These are phyloP conservation scores for Oleoguttula mirabilis DNA, from an alignment of 495 filamentous ascomycete genomes.

Conservation along the genomic window DNA sequence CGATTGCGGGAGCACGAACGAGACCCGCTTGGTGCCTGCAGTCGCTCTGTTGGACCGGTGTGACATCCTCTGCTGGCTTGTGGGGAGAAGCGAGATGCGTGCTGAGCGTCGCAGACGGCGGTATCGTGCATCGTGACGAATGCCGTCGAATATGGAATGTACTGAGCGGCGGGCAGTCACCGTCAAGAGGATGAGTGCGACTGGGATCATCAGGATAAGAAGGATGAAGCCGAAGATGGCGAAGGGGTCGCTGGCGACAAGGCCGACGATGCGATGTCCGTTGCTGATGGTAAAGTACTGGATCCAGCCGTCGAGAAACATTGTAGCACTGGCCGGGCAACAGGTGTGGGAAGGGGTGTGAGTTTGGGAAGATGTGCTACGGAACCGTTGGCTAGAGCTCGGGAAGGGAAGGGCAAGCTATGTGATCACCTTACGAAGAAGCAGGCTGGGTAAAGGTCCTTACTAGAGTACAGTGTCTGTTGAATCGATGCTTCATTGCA, in stretches of 20 bases:
- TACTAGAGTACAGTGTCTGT: too few relatives aligned
- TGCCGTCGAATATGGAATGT: constrained; percentile 4
- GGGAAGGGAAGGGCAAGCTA: too few relatives aligned
- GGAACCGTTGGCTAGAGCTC: too few relatives aligned
- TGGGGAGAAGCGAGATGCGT: neutral
- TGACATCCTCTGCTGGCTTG: neutral
- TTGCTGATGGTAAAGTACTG: constrained; percentile 1
- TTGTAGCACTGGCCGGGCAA: too few relatives aligned
- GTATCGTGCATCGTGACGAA: neutral
- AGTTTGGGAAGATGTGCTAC: too few relatives aligned
- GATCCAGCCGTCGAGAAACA: constrained; percentile 8
- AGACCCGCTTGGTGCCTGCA: neutral
- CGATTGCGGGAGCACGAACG: too few relatives aligned
- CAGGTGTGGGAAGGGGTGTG: too few relatives aligned
- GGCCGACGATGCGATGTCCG: constrained; percentile 4
- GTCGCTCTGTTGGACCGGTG: neutral
- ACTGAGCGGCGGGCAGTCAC: constrained; percentile 5
- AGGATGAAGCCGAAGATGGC: constrained; percentile 8
- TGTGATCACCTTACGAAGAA: too few relatives aligned
- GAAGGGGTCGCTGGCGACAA: constrained; percentile 8
- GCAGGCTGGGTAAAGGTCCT: too few relatives aligned
- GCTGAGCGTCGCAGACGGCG: neutral
- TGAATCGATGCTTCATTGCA: too few relatives aligned
- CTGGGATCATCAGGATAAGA: neutral
- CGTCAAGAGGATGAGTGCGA: constrained; percentile 3